Evolutionary conservation across 352 stramenopile genomes (phyloP).

Genomic region (Phytophthora pistaciae): DNA sequence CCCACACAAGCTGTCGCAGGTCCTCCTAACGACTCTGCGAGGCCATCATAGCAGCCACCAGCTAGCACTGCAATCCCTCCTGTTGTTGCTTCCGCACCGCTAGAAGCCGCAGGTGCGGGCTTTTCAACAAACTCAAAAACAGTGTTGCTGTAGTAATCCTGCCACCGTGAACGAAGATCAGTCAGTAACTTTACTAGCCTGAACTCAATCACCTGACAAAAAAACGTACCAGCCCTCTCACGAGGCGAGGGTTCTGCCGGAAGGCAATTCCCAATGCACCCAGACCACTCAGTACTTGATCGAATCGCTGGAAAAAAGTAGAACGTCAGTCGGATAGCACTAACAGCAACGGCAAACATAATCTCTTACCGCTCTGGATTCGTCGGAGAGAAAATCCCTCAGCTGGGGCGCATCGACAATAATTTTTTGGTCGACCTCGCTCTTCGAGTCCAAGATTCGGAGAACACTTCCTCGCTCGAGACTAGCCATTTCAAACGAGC

Average conservation of each 20-base stretch:
- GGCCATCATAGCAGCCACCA: slow-evolving; percentile 85
- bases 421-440: slow-evolving; percentile 70
- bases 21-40: slow-evolving; percentile 75
- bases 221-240: slow-evolving; percentile 77
- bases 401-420: slow-evolving; percentile 74
- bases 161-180: neutral
- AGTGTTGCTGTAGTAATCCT: slow-evolving; percentile 93
- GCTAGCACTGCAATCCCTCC: slow-evolving; percentile 84
- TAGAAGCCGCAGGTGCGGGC: slow-evolving; percentile 1
- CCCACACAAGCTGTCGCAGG: slow-evolving; percentile 73
- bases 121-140: slow-evolving; percentile 91
- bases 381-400: slow-evolving; percentile 68
- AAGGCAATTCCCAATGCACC: slow-evolving; percentile 70
- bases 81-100: slow-evolving; percentile 24
- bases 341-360: neutral
- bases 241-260: slow-evolving; percentile 72
- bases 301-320: slow-evolving; percentile 64
- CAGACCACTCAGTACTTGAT: slow-evolving; percentile 66
- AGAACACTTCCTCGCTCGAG: slow-evolving; percentile 86
- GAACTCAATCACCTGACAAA: neutral
- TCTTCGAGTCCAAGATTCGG: slow-evolving; percentile 90
- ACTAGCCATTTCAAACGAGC: slow-evolving; percentile 29
- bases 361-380: slow-evolving; percentile 52
- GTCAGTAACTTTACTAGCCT: neutral
- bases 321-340: slow-evolving; percentile 2